phyloP scores from a whole-genome alignment of 176 grass and related monocot species.

The Eleusine coracana region DNA sequence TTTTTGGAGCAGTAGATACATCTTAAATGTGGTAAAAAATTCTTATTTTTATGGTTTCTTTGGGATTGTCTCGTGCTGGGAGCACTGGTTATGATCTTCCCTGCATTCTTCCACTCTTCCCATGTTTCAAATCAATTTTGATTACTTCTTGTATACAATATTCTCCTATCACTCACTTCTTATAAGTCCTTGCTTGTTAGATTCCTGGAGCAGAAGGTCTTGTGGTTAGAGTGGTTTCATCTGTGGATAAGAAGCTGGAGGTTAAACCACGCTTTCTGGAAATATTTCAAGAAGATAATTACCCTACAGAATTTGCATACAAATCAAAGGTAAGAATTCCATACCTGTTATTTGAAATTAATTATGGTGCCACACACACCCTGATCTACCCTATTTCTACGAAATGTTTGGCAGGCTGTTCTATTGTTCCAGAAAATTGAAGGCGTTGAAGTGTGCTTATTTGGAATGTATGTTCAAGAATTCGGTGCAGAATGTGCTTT shows the following conservation, averaged over 20 bases:
- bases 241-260: constrained; percentile 99
- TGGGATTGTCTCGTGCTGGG: not conserved
- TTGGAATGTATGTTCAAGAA: constrained; percentile 99
- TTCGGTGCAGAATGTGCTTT: constrained; percentile 91
- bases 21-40: not conserved
- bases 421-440: constrained; percentile 99
- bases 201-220: constrained; percentile 93
- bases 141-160: not conserved
- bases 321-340: constrained; percentile 84
- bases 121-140: constrained; percentile 21
- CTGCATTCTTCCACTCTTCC: not conserved
- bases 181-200: constrained; percentile 49
- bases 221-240: constrained; percentile 99
- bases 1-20: not conserved
- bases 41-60: not conserved
- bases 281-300: constrained; percentile 98
- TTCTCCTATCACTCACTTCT: constrained; percentile 9
- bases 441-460: constrained; percentile 99
- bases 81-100: not conserved
- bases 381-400: constrained; percentile 23
- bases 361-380: not conserved
- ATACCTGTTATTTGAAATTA: constrained; percentile 35
- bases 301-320: constrained; percentile 92
- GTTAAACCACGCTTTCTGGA: constrained; percentile 98
- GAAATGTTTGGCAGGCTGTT: constrained; percentile 74